phyloP scores from a whole-genome alignment of 495 filamentous ascomycete genomes.

The Hyaloscypha hepaticicola region DNA sequence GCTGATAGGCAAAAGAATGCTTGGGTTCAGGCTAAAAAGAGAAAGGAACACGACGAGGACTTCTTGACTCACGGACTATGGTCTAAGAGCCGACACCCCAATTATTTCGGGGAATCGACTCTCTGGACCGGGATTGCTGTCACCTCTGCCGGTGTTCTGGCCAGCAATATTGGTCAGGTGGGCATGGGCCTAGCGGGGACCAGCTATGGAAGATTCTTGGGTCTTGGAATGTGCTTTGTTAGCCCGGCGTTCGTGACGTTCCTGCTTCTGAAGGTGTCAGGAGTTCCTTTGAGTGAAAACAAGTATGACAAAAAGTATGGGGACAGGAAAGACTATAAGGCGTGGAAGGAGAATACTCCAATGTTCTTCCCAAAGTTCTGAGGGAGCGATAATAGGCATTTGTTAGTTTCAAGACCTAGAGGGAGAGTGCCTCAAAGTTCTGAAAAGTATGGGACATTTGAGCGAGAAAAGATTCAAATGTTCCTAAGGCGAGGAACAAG shows the following conservation, averaged over 20 bases:
- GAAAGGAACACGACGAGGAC: constrained; percentile 60
- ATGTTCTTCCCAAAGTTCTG: constrained; percentile 63
- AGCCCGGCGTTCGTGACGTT: constrained; percentile 64
- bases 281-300: constrained; percentile 59
- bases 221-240: constrained; percentile 47
- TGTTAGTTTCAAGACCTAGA: too few species aligned
- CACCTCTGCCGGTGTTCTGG: constrained; percentile 48
- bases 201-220: constrained; percentile 36
- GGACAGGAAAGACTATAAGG: constrained; percentile 61
- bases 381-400: background rate
- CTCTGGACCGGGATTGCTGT: constrained; percentile 64
- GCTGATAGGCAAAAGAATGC: constrained; percentile 60
- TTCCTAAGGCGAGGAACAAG: too few species aligned
- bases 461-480: too few species aligned
- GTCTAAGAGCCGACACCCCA: constrained; percentile 59
- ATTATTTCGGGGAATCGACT: constrained; percentile 66
- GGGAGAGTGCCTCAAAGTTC: too few species aligned
- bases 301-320: constrained; percentile 66
- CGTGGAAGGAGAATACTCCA: constrained; percentile 66
- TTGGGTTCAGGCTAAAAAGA: constrained; percentile 55
- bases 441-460: too few species aligned
- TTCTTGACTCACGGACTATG: constrained; percentile 61
- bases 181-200: constrained; percentile 45
- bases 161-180: constrained; percentile 43
- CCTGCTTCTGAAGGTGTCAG: constrained; percentile 58